Percentiles rank a stretch among this genome's conserved stretches.
Evolutionary conservation across 352 stramenopile species (phyloP).

Genomic region (Thalassiosira pacifica): DNA sequence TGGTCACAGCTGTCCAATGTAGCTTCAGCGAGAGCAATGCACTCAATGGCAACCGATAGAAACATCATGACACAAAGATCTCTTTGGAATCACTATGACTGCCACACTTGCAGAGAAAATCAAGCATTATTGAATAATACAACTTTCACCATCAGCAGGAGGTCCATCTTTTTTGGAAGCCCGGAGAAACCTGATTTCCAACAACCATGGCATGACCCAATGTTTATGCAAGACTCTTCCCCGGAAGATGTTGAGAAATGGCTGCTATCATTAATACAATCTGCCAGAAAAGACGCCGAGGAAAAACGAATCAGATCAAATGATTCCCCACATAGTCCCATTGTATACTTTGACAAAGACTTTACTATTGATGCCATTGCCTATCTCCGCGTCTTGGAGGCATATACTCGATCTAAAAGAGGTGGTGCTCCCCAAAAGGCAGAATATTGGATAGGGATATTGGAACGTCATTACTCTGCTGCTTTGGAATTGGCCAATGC

Average conservation of each 20-base stretch:
- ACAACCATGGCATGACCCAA: slow-evolving; percentile 60
- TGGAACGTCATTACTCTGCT: slow-evolving; percentile 49
- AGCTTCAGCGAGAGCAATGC: neutral
- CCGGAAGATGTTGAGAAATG: slow-evolving; percentile 70
- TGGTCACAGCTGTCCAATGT: neutral
- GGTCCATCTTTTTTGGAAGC: slow-evolving; percentile 29
- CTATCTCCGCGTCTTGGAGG: slow-evolving; percentile 72
- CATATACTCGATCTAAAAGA: slow-evolving; percentile 50
- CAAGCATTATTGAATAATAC: neutral
- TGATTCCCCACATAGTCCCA: slow-evolving; percentile 11
- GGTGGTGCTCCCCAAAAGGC: slow-evolving; percentile 59
- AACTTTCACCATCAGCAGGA: neutral
- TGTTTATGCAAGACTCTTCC: slow-evolving; percentile 63
- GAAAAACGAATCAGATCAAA: slow-evolving; percentile 28
- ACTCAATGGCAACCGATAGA: neutral
- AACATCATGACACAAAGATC: neutral
- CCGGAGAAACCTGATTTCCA: slow-evolving; percentile 13
- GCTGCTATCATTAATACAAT: slow-evolving; percentile 65
- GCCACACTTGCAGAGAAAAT: neutral
- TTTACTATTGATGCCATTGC: slow-evolving; percentile 60
- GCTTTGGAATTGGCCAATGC: slow-evolving; percentile 33
- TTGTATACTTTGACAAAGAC: slow-evolving; percentile 32
- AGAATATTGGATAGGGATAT: slow-evolving; percentile 71
- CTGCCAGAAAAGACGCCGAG: slow-evolving; percentile 5
- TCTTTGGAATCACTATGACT: slow-evolving; percentile 11